Base-by-base conservation (phyloP, 2,329 filamentous ascomycete genomes). In the Colletotrichum sp. region DNA sequence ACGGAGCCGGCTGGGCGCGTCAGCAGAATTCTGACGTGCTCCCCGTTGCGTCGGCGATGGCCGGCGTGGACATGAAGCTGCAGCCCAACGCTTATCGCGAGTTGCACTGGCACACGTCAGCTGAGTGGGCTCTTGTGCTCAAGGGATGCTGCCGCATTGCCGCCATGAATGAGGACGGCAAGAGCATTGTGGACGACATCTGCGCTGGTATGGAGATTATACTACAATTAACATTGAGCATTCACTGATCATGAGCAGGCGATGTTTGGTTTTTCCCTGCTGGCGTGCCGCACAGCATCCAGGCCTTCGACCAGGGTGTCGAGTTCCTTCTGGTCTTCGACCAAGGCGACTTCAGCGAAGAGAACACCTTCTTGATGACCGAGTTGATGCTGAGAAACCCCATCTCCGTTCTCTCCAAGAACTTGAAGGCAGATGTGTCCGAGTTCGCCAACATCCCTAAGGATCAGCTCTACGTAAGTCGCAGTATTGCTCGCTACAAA, bases 291-390 rank as follows among this genome's bases (percentile, higher is more conserved):
- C 89, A 87, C 81, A 89, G 87, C 3, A 86, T 92, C 57, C 91
- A 90, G 81, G 91, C 87, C 0, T 87, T 92, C 15, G 89, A 88
- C 6, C 84, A 88, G 36, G 91, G 91, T 1, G 85, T 83, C 55
- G 91, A 93, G 80, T 92, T 92, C 80, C 85, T 93, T 2, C 85
- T 93, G 4, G 88, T 93, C 65, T 93, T 93, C 78, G 88, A 93
- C 81, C 84, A 89, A 71, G 91, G 91, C 6, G 81, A 82, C 7
- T 93, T 92, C 83, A 89, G 86, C 68, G 91, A 93, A 82, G 90
- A 92, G 71, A 87, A 86, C 62, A 93, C 91, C 0, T 92, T 92
- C 83, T 86, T 93, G 5, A 86, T 91, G 18, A 88, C 88, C 3
- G 88, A 91, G 79, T 86, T 90, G 79, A 86, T 91, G 72, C 80